Conservation (phyloP, 2,329 filamentous ascomycete genomes). For the Bretziella fagacearum region DNA sequence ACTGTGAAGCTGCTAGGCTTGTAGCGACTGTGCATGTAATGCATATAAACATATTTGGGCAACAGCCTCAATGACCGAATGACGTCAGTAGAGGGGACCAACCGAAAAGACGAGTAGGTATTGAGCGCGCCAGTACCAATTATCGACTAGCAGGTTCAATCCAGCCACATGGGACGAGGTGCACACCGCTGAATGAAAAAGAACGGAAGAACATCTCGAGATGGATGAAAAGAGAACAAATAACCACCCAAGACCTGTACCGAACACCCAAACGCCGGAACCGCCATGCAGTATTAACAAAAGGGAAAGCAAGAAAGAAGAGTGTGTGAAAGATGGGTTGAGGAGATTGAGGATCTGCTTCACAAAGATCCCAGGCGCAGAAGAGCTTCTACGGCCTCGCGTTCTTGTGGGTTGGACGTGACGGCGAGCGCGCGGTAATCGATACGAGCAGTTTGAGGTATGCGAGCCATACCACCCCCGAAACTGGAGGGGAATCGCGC, state of each 20-base stretch:
- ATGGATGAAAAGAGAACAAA: slow-evolving; percentile 2
- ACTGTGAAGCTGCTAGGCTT: neutral
- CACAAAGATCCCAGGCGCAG: slow-evolving; percentile 45
- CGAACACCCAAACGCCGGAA: slow-evolving; percentile 10
- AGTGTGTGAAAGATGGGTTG: neutral
- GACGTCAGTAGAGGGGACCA: too few species aligned
- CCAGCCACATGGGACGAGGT: too few species aligned
- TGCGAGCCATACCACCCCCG: slow-evolving; percentile 33
- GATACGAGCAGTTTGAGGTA: slow-evolving; percentile 29
- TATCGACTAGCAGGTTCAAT: too few species aligned
- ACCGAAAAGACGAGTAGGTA: too few species aligned
- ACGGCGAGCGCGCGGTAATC: slow-evolving; percentile 22
- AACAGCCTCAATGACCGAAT: too few species aligned
- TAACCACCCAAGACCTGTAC: slow-evolving; percentile 1
- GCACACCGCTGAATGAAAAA: too few species aligned
- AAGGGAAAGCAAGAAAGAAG: slow-evolving; percentile 6
- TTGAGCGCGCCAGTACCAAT: too few species aligned
- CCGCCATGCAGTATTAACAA: slow-evolving; percentile 5
- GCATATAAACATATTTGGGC: neutral
- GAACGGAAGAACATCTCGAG: too few species aligned
- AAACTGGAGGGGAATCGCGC: slow-evolving; percentile 31
- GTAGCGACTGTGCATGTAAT: neutral
- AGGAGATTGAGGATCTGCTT: neutral
- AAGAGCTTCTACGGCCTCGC: slow-evolving; percentile 66
- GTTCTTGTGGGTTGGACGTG: slow-evolving; percentile 48